Percentiles rank a stretch among this genome's conserved stretches.
These are phyloP conservation scores for Lumnitzera racemosa DNA, from an alignment of 345 rosid species.

Conservation along the genomic window DNA sequence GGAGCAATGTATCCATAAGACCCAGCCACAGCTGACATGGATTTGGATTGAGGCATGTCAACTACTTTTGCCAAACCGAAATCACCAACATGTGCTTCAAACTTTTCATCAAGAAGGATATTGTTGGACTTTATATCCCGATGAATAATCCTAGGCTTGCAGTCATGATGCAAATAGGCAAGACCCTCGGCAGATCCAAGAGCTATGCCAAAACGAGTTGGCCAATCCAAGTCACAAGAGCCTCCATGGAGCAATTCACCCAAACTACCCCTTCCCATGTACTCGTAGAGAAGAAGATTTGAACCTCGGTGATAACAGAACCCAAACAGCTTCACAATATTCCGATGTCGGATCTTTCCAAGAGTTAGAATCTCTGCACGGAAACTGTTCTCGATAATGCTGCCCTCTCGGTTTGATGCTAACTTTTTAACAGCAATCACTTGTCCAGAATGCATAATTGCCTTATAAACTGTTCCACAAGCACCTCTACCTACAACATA, in stretches of 20 bases:
- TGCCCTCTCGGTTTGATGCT: slow-evolving; percentile 78
- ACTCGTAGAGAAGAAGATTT: slow-evolving; percentile 82
- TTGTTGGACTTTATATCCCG: slow-evolving; percentile 94
- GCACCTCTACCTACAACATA: slow-evolving; percentile 88
- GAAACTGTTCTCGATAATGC: slow-evolving; percentile 73
- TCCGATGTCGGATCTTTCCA: slow-evolving; percentile 90
- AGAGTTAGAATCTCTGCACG: slow-evolving; percentile 81
- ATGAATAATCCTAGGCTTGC: slow-evolving; percentile 89
- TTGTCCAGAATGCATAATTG: slow-evolving; percentile 63
- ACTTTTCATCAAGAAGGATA: slow-evolving; percentile 79
- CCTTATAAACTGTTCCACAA: slow-evolving; percentile 90
- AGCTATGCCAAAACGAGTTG: slow-evolving; percentile 69
- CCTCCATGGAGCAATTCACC: slow-evolving; percentile 82
- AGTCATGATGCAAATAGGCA: slow-evolving; percentile 87
- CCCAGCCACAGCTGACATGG: slow-evolving; percentile 95
- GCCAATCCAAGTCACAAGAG: slow-evolving; percentile 62
- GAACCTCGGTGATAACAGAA: slow-evolving; percentile 85
- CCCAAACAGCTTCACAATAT: slow-evolving; percentile 87
- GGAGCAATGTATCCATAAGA: slow-evolving; percentile 99
- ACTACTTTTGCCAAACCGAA: slow-evolving; percentile 96
- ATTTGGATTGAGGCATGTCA: slow-evolving; percentile 91
- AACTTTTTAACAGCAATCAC: slow-evolving; percentile 74
- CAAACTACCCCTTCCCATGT: slow-evolving; percentile 76
- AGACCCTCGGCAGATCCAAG: slow-evolving; percentile 98
- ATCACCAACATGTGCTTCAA: slow-evolving; percentile 97